phyloP scores from a whole-genome alignment of 1,284 basidiomycete species.

The Pisolithus thermaeus region DNA sequence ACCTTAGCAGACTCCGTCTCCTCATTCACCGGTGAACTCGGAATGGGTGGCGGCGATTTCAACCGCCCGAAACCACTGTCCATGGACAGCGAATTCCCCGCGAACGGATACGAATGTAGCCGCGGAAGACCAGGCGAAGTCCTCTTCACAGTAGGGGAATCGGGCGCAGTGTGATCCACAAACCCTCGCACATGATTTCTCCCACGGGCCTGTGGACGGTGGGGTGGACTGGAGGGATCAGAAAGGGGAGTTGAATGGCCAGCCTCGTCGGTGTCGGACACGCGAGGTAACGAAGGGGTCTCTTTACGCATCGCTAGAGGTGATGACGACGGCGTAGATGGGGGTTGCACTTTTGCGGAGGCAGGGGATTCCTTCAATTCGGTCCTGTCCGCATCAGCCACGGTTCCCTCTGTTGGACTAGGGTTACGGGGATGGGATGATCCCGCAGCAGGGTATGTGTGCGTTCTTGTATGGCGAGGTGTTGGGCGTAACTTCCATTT shows the following conservation, averaged over 20 bases:
- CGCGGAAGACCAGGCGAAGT: constrained; percentile 36
- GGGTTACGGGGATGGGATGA: neutral
- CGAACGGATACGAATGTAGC: constrained; percentile 35
- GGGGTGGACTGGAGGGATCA: constrained; percentile 27
- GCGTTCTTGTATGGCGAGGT: constrained; percentile 27
- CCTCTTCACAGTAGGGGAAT: constrained; percentile 26
- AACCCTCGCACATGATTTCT: constrained; percentile 48
- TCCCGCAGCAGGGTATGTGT: constrained; percentile 30
- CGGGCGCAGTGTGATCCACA: constrained; percentile 29
- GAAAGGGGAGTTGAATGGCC: constrained; percentile 4
- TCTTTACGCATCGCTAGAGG: constrained; percentile 31
- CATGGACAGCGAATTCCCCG: constrained; percentile 10
- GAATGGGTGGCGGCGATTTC: neutral
- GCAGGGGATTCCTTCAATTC: neutral
- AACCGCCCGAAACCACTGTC: neutral
- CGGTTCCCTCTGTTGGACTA: neutral
- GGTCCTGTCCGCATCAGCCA: neutral
- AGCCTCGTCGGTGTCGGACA: constrained; percentile 4
- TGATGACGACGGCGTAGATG: constrained; percentile 30
- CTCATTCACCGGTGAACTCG: neutral
- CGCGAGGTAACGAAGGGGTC: constrained; percentile 6
- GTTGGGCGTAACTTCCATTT: constrained; percentile 29
- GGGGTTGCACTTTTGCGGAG: neutral
- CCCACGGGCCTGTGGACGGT: constrained; percentile 12
- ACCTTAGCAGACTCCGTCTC: neutral